Percentiles rank a stretch among this genome's conserved stretches.
These are phyloP conservation scores for Trichoderma guizhouense DNA, from an alignment of 2,329 filamentous ascomycete genomes.

Conservation along the genomic window DNA sequence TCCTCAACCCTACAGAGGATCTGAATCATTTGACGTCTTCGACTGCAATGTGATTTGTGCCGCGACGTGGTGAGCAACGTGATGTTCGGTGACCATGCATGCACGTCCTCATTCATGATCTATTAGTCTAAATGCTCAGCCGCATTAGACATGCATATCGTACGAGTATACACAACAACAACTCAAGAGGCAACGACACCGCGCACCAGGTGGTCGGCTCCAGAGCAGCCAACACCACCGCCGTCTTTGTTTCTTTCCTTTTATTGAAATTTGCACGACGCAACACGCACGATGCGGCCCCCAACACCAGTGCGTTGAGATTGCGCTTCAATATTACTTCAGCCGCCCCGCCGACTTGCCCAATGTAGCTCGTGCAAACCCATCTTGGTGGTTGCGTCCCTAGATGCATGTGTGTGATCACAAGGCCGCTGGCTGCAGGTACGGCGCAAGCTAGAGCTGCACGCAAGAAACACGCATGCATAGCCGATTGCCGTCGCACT, in stretches of 20 bases:
- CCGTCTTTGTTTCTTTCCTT: neutral
- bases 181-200: neutral
- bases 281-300: neutral
- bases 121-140: neutral
- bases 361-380: neutral
- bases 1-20: neutral
- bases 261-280: neutral
- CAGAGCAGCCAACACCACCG: neutral
- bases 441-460: constrained; percentile 13
- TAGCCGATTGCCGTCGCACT: neutral
- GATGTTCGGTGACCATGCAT: neutral
- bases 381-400: neutral
- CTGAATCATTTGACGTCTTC: neutral
- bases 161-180: neutral
- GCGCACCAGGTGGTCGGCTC: neutral
- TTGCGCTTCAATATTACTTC: neutral
- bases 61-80: neutral
- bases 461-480: constrained; percentile 7
- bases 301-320: neutral
- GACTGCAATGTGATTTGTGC: neutral
- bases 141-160: neutral
- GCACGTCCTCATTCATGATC: neutral
- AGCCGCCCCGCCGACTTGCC: constrained; percentile 1
- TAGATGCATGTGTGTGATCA: constrained; percentile 11
- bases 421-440: constrained; percentile 12